Evolutionary conservation across 257 asterid species (phyloP).

Genomic region (Scutellaria galericulata): DNA sequence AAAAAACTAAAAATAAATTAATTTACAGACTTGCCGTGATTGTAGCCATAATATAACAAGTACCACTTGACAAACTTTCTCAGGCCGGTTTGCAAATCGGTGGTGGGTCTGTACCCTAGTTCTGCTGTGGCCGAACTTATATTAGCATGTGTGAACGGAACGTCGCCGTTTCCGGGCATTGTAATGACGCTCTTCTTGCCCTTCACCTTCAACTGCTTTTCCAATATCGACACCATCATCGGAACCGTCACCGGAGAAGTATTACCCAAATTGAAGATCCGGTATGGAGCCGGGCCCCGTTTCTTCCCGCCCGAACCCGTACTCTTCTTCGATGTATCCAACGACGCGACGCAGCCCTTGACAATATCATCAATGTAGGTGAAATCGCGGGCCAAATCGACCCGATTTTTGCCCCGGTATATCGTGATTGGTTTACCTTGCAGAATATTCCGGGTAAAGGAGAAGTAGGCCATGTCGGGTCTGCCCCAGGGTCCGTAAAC

Average conservation of each 20-base stretch:
- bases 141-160: constrained; percentile 82
- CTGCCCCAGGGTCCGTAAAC: constrained; percentile 90
- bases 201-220: constrained; percentile 67
- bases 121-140: constrained; percentile 68
- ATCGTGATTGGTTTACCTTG: constrained; percentile 70
- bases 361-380: constrained; percentile 83
- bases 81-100: constrained; percentile 88
- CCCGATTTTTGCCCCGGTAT: constrained; percentile 76
- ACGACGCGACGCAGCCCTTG: constrained; percentile 70
- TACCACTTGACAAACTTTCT: constrained; percentile 84
- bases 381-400: constrained; percentile 76
- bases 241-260: constrained; percentile 84
- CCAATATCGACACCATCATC: constrained; percentile 75
- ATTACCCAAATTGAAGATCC: constrained; percentile 80
- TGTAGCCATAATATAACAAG: constrained; percentile 63
- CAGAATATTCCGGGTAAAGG: constrained; percentile 62
- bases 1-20: constrained; percentile 33
- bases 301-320: constrained; percentile 91
- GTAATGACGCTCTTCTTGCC: constrained; percentile 66
- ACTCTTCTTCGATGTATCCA: constrained; percentile 75
- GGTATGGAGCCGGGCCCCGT: constrained; percentile 65
- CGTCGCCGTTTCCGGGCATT: constrained; percentile 94
- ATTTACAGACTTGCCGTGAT: constrained; percentile 62
- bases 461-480: constrained; percentile 89
- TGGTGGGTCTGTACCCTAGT: constrained; percentile 74